These are phyloP conservation scores for Beta vulgaris DNA, from an alignment of 148 eudicot genomes.

Conservation along the genomic window DNA sequence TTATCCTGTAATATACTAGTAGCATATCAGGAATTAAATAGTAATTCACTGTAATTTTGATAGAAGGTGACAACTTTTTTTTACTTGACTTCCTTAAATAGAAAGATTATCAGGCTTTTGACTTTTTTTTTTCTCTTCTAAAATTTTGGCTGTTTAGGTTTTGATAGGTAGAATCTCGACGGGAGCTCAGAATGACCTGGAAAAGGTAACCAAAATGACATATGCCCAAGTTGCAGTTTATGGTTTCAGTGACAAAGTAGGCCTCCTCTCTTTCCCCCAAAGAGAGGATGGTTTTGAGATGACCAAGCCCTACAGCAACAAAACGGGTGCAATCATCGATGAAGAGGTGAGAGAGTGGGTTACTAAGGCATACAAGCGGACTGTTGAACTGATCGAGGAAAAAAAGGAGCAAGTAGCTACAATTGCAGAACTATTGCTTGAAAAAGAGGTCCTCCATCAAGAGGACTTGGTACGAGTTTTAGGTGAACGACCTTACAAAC, in stretches of 20 bases:
- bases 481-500: slow-evolving; percentile 74
- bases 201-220: slow-evolving; percentile 89
- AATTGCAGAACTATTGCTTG: slow-evolving; percentile 73
- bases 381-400: slow-evolving; percentile 54
- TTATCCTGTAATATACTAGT: no score
- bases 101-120: neutral
- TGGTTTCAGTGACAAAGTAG: slow-evolving; percentile 88
- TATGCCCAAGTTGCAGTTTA: slow-evolving; percentile 89
- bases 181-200: slow-evolving; percentile 87
- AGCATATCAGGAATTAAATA: no score
- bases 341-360: slow-evolving; percentile 88
- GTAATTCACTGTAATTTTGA: no score
- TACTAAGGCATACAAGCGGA: slow-evolving; percentile 60
- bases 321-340: slow-evolving; percentile 76
- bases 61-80: neutral
- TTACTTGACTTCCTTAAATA: neutral
- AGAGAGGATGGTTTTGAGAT: slow-evolving; percentile 66
- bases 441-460: slow-evolving; percentile 89
- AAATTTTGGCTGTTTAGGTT: slow-evolving; percentile 40
- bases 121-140: slow-evolving; percentile 2
- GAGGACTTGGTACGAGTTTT: slow-evolving; percentile 70
- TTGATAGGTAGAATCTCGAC: slow-evolving; percentile 80
- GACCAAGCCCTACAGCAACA: slow-evolving; percentile 82
- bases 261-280: slow-evolving; percentile 83
- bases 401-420: slow-evolving; percentile 77